phyloP scores from a whole-genome alignment of 306 rosid genomes.

The Luffa acutangula region DNA sequence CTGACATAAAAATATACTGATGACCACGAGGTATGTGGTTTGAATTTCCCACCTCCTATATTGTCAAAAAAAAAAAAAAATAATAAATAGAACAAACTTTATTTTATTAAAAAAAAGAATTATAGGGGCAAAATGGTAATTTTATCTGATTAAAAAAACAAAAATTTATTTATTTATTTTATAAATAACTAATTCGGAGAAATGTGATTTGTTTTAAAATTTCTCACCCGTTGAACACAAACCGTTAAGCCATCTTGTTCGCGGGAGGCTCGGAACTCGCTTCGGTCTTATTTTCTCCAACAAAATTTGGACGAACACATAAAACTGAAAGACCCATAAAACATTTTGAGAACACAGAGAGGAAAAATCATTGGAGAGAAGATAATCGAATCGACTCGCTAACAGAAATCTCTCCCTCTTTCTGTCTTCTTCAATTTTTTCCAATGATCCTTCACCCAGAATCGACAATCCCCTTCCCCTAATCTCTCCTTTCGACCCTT shows the following conservation, averaged over 20 bases:
- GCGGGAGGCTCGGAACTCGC: conserved; percentile 79
- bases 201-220: neutral
- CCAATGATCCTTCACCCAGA: conserved; percentile 5
- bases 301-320: conserved; percentile 35
- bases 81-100: no score
- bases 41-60: no score
- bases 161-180: neutral
- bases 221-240: conserved; percentile 30
- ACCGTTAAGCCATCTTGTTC: conserved; percentile 33
- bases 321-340: conserved; percentile 1
- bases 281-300: conserved; percentile 40
- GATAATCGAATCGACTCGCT: neutral
- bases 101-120: no score
- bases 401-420: conserved; percentile 9
- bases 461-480: conserved; percentile 17
- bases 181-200: neutral
- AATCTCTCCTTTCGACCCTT: neutral
- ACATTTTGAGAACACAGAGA: conserved; percentile 1
- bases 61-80: no score
- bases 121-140: neutral
- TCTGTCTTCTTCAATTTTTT: conserved; percentile 15
- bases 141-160: neutral
- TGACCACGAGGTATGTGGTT: no score
- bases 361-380: conserved; percentile 18
- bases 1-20: no score